Base-by-base conservation (phyloP, 2,329 filamentous ascomycete species). In the Capronia americana region DNA sequence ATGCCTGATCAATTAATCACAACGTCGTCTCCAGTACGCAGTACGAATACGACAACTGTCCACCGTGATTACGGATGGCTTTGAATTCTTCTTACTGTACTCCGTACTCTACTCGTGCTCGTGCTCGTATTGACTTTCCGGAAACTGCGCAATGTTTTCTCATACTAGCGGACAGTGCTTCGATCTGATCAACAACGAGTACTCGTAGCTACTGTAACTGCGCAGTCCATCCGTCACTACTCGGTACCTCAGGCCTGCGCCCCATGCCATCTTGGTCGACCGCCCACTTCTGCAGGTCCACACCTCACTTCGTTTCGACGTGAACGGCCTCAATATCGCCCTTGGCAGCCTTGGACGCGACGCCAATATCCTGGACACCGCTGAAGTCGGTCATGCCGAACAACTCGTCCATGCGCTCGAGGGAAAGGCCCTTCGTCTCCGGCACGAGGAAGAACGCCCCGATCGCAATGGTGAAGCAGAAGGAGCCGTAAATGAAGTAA, bases 371-470 rank as follows among this genome's bases (percentile, higher is more conserved):
- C 58, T 69, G 64, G 5, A 69, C 54, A 17, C 61, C 58, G 20
- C 56, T 61, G 38, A 66, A 64, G 55, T 86, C 84, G 3, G 84
- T 85, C 57, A 88, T 81, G 54, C 87, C 87, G 74, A 90, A 90
- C 17, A 90, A 79, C 72, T 88, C 86, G 74, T 89, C 86, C 86
- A 89, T 89, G 75, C 84, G 85, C 77, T 90, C 87, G 66, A 90
- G 80, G 51, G 81, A 82, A 34, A 83, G 70, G 17, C 89, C 89
- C 80, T 91, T 91, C 11, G 89, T 92, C 78, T 92, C 89, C 0
- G 89, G 89, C n/a, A 90, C 83, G 68, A 88, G 84, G 80, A 89
- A 87, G 81, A 83, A 90, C 48, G 88, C 86, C 73, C 89, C 90
- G 61, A 88, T 69, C 68, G 86, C 85, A 86, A 91, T 90, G 71